A percentile compares a stretch with the other conserved stretches of the same genome.
These are phyloP conservation scores for Peronospora belbahrii DNA, from an alignment of 352 stramenopile species.

Conservation along the genomic window DNA sequence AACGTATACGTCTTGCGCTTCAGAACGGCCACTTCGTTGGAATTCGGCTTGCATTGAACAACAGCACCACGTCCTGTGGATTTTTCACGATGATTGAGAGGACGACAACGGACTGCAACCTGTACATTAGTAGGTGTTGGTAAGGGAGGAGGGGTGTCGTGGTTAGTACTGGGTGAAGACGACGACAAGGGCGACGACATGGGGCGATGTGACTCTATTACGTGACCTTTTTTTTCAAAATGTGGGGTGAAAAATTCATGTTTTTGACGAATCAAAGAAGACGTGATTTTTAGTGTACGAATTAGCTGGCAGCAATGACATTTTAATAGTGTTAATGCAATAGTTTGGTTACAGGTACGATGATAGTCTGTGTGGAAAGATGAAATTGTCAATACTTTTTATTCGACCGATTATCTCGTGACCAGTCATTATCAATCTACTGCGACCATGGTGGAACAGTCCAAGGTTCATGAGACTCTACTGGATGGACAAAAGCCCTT, in stretches of 20 bases:
- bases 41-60: slow-evolving; percentile 81
- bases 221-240: background rate
- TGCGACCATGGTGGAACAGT: too few relatives aligned
- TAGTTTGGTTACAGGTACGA: too few relatives aligned
- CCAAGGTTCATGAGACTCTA: slow-evolving; percentile 60
- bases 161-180: slow-evolving; percentile 7
- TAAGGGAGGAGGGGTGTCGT: slow-evolving; percentile 13
- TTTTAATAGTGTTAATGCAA: too few relatives aligned
- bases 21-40: slow-evolving; percentile 74
- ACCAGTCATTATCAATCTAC: too few relatives aligned
- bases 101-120: slow-evolving; percentile 87
- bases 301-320: too few relatives aligned
- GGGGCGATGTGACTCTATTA: slow-evolving; percentile 12
- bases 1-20: slow-evolving; percentile 89
- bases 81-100: slow-evolving; percentile 87
- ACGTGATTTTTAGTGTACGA: background rate
- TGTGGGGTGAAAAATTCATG: background rate
- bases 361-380: too few relatives aligned
- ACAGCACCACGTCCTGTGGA: slow-evolving; percentile 56
- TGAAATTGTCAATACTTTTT: too few relatives aligned
- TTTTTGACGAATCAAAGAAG: background rate
- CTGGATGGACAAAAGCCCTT: slow-evolving; percentile 78
- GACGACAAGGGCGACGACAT: slow-evolving; percentile 27
- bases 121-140: slow-evolving; percentile 63
- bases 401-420: background rate